These are phyloP conservation scores for Fusarium sterilihyphosum DNA, from an alignment of 2,329 filamentous ascomycete genomes.

Conservation along the genomic window DNA sequence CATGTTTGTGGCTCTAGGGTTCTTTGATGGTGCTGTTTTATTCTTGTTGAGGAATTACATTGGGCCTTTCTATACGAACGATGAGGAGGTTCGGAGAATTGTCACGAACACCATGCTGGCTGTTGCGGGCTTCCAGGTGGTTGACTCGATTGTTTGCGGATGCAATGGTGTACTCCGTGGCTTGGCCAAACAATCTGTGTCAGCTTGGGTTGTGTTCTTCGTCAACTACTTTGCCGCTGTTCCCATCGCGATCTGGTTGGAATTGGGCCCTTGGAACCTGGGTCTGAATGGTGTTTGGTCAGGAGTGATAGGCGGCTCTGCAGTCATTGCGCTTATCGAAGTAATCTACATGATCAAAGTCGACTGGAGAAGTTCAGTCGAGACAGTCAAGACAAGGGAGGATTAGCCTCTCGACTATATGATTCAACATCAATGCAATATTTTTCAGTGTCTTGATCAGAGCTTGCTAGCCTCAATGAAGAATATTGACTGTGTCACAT, in stretches of 20 bases:
- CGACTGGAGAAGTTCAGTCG: constrained; percentile 20
- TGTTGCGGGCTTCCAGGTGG: constrained; percentile 11
- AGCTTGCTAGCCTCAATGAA: too few species aligned
- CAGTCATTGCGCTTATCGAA: constrained; percentile 1
- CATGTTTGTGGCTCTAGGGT: constrained; percentile 9
- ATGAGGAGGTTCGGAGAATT: constrained; percentile 1
- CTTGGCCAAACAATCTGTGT: constrained; percentile 18
- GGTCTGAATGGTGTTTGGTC: constrained; percentile 26
- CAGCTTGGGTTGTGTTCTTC: constrained; percentile 24
- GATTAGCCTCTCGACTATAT: not conserved
- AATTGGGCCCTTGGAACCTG: constrained; percentile 1
- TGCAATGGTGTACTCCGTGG: constrained; percentile 28
- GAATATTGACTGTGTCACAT: not conserved
- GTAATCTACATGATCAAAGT: constrained; percentile 22
- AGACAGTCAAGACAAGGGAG: constrained; percentile 15
- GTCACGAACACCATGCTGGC: constrained; percentile 12
- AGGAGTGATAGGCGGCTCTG: constrained; percentile 17
- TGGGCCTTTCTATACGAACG: constrained; percentile 16
- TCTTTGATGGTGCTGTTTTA: constrained; percentile 12
- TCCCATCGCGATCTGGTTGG: constrained; percentile 21
- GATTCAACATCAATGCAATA: not conserved
- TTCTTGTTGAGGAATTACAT: constrained; percentile 9
- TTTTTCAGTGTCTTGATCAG: too few species aligned
- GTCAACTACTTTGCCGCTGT: constrained; percentile 32
- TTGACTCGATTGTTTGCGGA: constrained; percentile 20